A percentile compares a stretch with the other conserved stretches of the same genome.
phyloP scores from a whole-genome alignment of 2,329 filamentous ascomycete species.

The Grosmannia clavigera region DNA sequence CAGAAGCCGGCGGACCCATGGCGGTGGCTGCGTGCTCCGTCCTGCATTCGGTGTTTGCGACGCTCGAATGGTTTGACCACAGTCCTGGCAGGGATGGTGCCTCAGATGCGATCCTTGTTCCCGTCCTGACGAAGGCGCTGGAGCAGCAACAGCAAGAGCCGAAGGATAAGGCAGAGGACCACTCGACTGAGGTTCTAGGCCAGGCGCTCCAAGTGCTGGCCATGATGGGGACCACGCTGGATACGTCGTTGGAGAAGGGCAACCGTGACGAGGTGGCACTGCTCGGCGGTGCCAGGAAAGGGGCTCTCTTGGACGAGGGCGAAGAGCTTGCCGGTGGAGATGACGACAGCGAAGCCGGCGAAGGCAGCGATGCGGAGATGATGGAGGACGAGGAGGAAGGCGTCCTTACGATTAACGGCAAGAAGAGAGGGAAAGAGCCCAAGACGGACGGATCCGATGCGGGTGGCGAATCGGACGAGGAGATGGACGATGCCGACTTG shows the following conservation, averaged over 20 bases:
- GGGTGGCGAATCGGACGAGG: constrained; percentile 15
- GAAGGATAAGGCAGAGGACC: constrained; percentile 5
- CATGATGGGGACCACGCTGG: constrained; percentile 49
- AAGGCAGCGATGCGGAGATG: constrained; percentile 22
- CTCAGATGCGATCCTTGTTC: constrained; percentile 38
- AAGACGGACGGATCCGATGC: constrained; percentile 19
- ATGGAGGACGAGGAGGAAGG: constrained; percentile 41
- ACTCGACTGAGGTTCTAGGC: constrained; percentile 31
- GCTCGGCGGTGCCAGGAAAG: constrained; percentile 21
- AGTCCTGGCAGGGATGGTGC: constrained; percentile 34
- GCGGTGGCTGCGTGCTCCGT: constrained; percentile 47
- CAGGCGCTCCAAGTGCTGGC: constrained; percentile 50
- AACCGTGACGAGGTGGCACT: constrained; percentile 26
- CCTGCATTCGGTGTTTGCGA: constrained; percentile 49
- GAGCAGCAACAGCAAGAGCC: constrained; percentile 14
- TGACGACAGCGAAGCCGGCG: constrained; percentile 23
- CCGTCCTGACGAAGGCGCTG: constrained; percentile 28
- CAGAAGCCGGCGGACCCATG: constrained; percentile 32
- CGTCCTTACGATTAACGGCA: constrained; percentile 18
- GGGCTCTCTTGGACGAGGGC: constrained; percentile 21
- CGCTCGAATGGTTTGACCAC: constrained; percentile 39
- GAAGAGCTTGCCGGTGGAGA: constrained; percentile 23
- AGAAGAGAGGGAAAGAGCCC: constrained; percentile 17
- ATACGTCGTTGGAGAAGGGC: constrained; percentile 35
- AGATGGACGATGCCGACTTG: constrained; percentile 8